Conservation (phyloP, 495 filamentous ascomycete genomes). For the Podospora anserina region DNA sequence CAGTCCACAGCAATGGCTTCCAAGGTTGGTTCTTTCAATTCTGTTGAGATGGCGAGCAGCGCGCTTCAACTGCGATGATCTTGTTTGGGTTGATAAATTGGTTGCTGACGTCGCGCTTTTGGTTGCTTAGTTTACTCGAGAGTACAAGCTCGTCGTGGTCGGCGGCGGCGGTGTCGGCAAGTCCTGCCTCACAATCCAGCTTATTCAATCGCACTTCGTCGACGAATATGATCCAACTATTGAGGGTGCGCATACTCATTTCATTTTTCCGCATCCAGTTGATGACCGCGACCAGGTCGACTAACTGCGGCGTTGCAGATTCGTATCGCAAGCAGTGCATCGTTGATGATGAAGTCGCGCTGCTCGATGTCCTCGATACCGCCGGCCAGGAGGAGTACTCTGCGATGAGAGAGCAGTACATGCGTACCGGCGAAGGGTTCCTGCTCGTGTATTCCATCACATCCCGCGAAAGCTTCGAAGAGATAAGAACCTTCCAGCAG, state of each 20-base stretch:
- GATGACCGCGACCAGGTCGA: not conserved
- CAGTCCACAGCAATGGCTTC: conserved; percentile 21
- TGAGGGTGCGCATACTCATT: conserved; percentile 67
- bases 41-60: not conserved
- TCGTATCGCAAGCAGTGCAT: conserved; percentile 99
- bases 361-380: conserved; percentile 96
- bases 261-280: not conserved
- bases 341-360: conserved; percentile 95
- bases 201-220: conserved; percentile 98
- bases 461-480: conserved; percentile 93
- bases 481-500: conserved; percentile 97
- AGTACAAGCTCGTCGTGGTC: conserved; percentile 98
- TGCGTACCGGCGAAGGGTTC: conserved; percentile 98
- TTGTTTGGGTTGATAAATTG: not conserved
- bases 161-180: conserved; percentile 98
- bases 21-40: conserved; percentile 18
- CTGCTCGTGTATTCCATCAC: conserved; percentile 97
- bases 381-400: conserved; percentile 99
- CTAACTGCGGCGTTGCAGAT: conserved; percentile 54
- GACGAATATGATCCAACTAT: conserved; percentile 99
- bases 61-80: not conserved
- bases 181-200: conserved; percentile 97
- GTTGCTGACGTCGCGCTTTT: conserved; percentile 14
- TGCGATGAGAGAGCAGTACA: conserved; percentile 99
- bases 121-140: conserved; percentile 78